These are phyloP conservation scores for Leccinum huronense DNA, from an alignment of 1,284 basidiomycete genomes.

Conservation along the genomic window DNA sequence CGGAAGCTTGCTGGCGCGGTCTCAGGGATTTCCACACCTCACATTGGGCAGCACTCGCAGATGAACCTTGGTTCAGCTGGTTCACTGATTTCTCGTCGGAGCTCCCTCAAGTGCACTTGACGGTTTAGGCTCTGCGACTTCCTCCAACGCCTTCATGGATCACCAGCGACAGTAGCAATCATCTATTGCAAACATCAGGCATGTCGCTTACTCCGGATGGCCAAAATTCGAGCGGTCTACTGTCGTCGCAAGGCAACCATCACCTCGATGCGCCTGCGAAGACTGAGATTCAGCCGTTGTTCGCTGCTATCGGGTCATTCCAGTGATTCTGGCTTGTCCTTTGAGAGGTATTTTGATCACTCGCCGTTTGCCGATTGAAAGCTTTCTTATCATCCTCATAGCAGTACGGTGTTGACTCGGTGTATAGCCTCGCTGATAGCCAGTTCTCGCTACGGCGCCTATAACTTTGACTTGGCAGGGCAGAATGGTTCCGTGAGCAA, in stretches of 20 bases:
- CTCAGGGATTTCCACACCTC: conserved; percentile 64
- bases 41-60: conserved; percentile 59
- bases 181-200: conserved; percentile 63
- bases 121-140: conserved; percentile 57
- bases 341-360: conserved; percentile 43
- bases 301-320: conserved; percentile 55
- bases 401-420: conserved; percentile 60
- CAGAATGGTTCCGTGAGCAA: conserved; percentile 43
- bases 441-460: conserved; percentile 57
- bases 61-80: conserved; percentile 44
- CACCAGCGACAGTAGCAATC: conserved; percentile 41
- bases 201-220: conserved; percentile 66
- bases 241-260: conserved; percentile 52
- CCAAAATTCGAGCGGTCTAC: conserved; percentile 57
- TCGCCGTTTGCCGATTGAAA: not conserved
- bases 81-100: conserved; percentile 57
- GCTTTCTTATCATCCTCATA: conserved; percentile 25
- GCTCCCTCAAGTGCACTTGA: conserved; percentile 66
- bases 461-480: conserved; percentile 55
- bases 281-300: conserved; percentile 62
- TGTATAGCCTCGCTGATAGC: conserved; percentile 59
- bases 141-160: conserved; percentile 70
- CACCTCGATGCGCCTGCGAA: conserved; percentile 50
- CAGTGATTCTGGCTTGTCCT: conserved; percentile 55
- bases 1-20: conserved; percentile 47